Conservation (phyloP, 208 protist genomes). For the Crithidia bombi region DNA sequence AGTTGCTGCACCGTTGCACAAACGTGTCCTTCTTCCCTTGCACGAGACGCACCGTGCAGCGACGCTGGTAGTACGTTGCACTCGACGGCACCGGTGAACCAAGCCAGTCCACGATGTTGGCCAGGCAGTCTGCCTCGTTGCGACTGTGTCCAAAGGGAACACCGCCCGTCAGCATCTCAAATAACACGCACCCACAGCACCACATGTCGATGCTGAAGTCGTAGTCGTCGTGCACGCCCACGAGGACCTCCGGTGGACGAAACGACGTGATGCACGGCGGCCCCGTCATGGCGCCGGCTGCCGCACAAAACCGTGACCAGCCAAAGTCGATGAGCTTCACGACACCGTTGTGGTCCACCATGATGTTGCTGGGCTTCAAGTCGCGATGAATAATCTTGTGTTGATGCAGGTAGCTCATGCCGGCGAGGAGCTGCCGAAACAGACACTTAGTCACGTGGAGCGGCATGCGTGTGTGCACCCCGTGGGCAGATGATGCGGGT, state of each 20-base stretch:
- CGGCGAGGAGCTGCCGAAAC: slow-evolving; percentile 78
- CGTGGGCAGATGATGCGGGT: slow-evolving; percentile 3
- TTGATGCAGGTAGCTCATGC: slow-evolving; percentile 80
- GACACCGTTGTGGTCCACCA: slow-evolving; percentile 76
- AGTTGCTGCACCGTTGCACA: slow-evolving; percentile 48
- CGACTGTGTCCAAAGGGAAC: slow-evolving; percentile 86
- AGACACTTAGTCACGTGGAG: slow-evolving; percentile 83
- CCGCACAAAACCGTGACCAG: slow-evolving; percentile 58
- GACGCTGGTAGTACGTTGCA: slow-evolving; percentile 45
- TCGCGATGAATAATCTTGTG: slow-evolving; percentile 86
- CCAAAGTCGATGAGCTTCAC: slow-evolving; percentile 92
- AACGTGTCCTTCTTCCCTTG: slow-evolving; percentile 51
- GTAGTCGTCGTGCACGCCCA: slow-evolving; percentile 61
- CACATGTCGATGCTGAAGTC: slow-evolving; percentile 96
- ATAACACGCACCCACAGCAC: slow-evolving; percentile 97
- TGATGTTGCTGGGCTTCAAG: slow-evolving; percentile 90
- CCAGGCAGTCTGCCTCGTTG: slow-evolving; percentile 60
- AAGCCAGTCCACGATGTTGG: slow-evolving; percentile 79
- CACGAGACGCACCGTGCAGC: slow-evolving; percentile 27
- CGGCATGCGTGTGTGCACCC: slow-evolving; percentile 49
- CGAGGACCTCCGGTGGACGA: slow-evolving; percentile 81
- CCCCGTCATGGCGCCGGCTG: slow-evolving; percentile 59
- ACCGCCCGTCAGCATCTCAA: slow-evolving; percentile 97
- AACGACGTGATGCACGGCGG: slow-evolving; percentile 73
- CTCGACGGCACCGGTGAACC: slow-evolving; percentile 62